Evolutionary conservation across 352 stramenopile species (phyloP), one percentile per base, ranked within the genome.

Genomic region (Phytophthora gonapodyides): DNA sequence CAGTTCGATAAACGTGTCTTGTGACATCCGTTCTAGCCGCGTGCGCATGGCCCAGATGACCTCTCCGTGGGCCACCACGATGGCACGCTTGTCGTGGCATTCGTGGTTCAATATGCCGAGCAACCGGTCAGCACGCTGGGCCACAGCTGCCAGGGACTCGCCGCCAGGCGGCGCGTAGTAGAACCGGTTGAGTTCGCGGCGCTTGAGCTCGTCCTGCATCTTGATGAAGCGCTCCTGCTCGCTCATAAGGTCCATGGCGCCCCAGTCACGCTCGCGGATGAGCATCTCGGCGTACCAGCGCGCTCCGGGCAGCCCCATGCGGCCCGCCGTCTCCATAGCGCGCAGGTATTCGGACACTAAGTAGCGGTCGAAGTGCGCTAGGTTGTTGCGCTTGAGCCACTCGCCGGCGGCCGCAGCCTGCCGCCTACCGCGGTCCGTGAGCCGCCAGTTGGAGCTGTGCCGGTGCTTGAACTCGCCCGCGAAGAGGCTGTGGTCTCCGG

Each of bases 31-130:
- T 68, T 96, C 88, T 13, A 96, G 75, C 1, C 88, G 78, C 41
- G 87, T 93, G 37, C 88, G 87, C 71, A 96, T 89, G 12, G 88
- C 88, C 88, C 88, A 96, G 71, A 96, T 96, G 16, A 96, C 84
- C 75, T 96, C 88, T 46, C 86, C 87, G 56, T 96, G 88, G 44
- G 82, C 90, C 49, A 96, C 88, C 11, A 96, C 84, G 58, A 96
- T 89, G 21, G 79, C 88, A 38, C 82, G 73, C 59, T 93, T 91
- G 24, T 80, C 75, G 13, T 83, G 78, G 34, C 84, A 91, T 45
- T 94, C 86, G 33, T 89, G 86, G 57, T 96, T 87, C 50, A 96
- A 71, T 16, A 88, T 81, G 9, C 76, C 76, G 1, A 96, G 65
- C 57, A 96, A 50, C 0, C 84, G 78, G 58, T 96, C 88, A 0